Evolutionary conservation across 495 filamentous ascomycete species (phyloP).

Genomic region (Recurvomyces mirabilis): DNA sequence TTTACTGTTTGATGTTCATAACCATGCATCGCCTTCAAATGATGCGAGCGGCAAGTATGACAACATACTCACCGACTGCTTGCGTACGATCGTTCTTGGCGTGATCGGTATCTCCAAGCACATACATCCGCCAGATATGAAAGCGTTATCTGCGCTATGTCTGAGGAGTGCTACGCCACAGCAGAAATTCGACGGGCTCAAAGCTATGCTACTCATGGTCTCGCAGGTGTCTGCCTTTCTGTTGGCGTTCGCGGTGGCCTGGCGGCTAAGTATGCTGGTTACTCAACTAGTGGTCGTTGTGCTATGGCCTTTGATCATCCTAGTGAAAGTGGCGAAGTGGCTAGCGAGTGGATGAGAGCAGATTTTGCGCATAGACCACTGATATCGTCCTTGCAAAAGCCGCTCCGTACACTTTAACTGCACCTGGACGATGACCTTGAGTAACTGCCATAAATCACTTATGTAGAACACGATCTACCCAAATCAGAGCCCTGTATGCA

Average conservation of each 20-base stretch:
- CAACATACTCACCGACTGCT: no score
- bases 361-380: no score
- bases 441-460: no score
- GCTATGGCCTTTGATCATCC: conserved; percentile 12
- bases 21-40: not conserved
- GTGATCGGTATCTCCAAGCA: no score
- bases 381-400: no score
- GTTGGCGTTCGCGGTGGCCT: not conserved
- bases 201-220: not conserved
- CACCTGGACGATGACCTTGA: no score
- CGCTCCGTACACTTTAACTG: no score
- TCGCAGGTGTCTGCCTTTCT: conserved; percentile 2
- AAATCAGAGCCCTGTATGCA: no score
- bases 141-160: not conserved
- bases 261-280: conserved; percentile 5
- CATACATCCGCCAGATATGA: conserved; percentile 1
- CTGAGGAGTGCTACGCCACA: conserved; percentile 6
- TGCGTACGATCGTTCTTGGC: no score
- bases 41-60: not conserved
- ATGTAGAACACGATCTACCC: no score
- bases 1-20: no score
- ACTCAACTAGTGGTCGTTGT: conserved; percentile 1
- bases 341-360: not conserved
- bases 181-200: conserved; percentile 7
- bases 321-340: conserved; percentile 9